phyloP scores from a whole-genome alignment of 1,139 yeast species.

The Taphrina communis region DNA sequence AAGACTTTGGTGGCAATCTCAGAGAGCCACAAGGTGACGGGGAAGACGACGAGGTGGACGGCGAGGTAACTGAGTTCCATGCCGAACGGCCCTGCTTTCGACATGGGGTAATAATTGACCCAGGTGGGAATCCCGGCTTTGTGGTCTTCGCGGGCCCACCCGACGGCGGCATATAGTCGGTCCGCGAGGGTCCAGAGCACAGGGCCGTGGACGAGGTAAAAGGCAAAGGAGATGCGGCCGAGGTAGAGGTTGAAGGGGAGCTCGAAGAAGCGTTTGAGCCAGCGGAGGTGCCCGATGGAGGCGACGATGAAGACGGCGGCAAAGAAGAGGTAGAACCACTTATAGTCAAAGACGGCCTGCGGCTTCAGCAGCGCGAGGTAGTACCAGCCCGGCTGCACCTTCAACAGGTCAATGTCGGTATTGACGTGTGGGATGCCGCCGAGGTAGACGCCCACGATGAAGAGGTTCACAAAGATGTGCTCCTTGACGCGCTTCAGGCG shows the following conservation, averaged over 20 bases:
- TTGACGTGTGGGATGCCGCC: constrained; percentile 33
- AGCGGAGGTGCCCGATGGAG: constrained; percentile 12
- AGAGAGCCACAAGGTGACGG: constrained; percentile 33
- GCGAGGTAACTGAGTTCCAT: constrained; percentile 34
- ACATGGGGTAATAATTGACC: constrained; percentile 28
- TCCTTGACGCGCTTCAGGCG: constrained; percentile 9
- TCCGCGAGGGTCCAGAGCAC: constrained; percentile 34
- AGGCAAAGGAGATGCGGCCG: constrained; percentile 37
- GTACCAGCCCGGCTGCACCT: constrained; percentile 35
- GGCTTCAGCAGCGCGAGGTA: constrained; percentile 32
- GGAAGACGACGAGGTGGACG: constrained; percentile 30
- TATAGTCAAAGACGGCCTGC: constrained; percentile 31
- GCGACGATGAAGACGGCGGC: constrained; percentile 26
- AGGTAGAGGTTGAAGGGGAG: constrained; percentile 23
- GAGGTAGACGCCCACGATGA: constrained; percentile 29
- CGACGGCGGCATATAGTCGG: constrained; percentile 32
- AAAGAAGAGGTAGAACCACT: constrained; percentile 36
- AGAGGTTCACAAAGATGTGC: constrained; percentile 18
- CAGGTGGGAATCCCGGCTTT: constrained; percentile 24
- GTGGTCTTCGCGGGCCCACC: constrained; percentile 28
- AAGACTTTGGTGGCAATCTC: constrained; percentile 34
- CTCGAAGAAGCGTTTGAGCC: constrained; percentile 32
- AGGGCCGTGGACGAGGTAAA: constrained; percentile 38
- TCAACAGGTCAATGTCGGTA: constrained; percentile 18
- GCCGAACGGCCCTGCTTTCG: constrained; percentile 33